Evolutionary conservation across 305 asterid genomes (phyloP).

Genomic region (Fraxinus platypoda): DNA sequence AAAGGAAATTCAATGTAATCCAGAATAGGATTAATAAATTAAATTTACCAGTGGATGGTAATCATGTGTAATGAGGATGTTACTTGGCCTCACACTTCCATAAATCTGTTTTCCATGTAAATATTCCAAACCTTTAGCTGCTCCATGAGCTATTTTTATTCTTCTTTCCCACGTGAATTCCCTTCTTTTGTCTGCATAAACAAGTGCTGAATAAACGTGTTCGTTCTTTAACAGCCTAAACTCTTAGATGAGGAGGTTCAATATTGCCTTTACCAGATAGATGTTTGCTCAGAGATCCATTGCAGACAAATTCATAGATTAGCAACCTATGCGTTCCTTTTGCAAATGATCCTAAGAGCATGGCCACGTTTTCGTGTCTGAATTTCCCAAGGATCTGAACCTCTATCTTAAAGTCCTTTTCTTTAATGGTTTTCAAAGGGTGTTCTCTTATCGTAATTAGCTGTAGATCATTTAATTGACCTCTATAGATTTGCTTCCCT

Average conservation of each 20-base stretch:
- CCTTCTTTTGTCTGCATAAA: conserved; percentile 25
- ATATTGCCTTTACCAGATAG: conserved; percentile 36
- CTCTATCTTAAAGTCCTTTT: conserved; percentile 37
- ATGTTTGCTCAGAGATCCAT: conserved; percentile 45
- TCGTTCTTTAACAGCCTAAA: conserved; percentile 47
- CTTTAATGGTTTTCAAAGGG: conserved; percentile 42
- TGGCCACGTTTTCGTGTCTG: conserved; percentile 47
- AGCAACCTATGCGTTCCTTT: conserved; percentile 42
- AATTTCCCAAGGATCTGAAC: conserved; percentile 40
- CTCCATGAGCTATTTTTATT: conserved; percentile 25
- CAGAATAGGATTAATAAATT: neutral
- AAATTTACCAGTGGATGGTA: conserved; percentile 30
- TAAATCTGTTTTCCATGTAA: conserved; percentile 20
- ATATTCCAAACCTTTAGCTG: conserved; percentile 23
- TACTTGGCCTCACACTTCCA: conserved; percentile 26
- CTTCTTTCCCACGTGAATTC: conserved; percentile 32
- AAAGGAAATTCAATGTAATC: neutral
- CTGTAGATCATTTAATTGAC: conserved; percentile 37
- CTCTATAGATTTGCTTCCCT: conserved; percentile 37
- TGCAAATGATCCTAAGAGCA: conserved; percentile 50
- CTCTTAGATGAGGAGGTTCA: conserved; percentile 16
- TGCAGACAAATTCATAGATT: conserved; percentile 51
- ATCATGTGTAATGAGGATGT: conserved; percentile 35
- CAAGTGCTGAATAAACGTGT: conserved; percentile 13
- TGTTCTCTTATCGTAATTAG: conserved; percentile 38